Percentiles rank a stretch among this genome's conserved stretches.
These are phyloP conservation scores for Phytophthora kernoviae DNA, from an alignment of 352 stramenopile species.

Conservation along the genomic window DNA sequence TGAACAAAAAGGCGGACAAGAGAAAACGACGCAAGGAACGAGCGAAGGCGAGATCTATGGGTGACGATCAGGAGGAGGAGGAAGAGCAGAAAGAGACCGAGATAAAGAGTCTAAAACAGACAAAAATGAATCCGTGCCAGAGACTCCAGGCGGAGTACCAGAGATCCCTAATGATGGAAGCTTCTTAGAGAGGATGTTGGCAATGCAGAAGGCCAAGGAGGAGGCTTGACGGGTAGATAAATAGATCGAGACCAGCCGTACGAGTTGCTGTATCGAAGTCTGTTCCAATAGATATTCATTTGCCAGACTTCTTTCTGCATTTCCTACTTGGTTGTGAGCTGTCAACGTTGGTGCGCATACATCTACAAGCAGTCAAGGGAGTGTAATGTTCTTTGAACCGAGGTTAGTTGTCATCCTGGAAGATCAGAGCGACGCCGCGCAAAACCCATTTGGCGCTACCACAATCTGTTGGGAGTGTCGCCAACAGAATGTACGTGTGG, in stretches of 20 bases:
- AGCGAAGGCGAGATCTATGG: constrained; percentile 51
- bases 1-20: constrained; percentile 79
- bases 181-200: constrained; percentile 78
- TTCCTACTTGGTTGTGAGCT: constrained; percentile 2
- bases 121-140: constrained; percentile 31
- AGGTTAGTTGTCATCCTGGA: constrained; percentile 95
- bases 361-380: constrained; percentile 14
- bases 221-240: constrained; percentile 23
- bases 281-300: constrained; percentile 12
- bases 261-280: not conserved
- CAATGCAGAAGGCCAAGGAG: constrained; percentile 45
- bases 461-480: constrained; percentile 93
- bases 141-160: constrained; percentile 72
- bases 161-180: constrained; percentile 85
- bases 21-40: constrained; percentile 76
- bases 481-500: constrained; percentile 96
- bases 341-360: constrained; percentile 14
- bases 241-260: constrained; percentile 7
- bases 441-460: constrained; percentile 94
- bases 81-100: constrained; percentile 24
- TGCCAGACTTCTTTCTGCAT: constrained; percentile 17
- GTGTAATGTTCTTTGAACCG: not conserved
- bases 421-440: constrained; percentile 92
- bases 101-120: constrained; percentile 20
- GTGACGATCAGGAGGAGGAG: constrained; percentile 22